Evolutionary conservation across 768 basidiomycete genomes (phyloP).

Genomic region (Leucocoprinus birnbaumii): DNA sequence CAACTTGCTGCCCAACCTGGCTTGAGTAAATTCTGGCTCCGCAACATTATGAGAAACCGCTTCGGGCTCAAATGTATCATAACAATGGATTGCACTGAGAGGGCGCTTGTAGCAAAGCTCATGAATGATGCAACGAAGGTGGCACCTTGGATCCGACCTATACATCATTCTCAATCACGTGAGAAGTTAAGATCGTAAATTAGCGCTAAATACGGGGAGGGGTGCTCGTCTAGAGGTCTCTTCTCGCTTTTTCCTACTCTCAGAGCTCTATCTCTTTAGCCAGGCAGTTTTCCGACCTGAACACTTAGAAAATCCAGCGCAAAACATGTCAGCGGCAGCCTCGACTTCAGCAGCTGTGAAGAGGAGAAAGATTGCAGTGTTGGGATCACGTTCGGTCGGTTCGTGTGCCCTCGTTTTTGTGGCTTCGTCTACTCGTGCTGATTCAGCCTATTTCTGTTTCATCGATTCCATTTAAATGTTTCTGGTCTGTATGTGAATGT

Average conservation of each 20-base stretch:
- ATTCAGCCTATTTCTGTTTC: not conserved
- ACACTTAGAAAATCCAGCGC: not conserved
- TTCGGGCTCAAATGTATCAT: no score
- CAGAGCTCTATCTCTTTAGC: not conserved
- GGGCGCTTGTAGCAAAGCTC: not conserved
- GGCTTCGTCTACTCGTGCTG: conserved; percentile 1
- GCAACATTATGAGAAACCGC: no score
- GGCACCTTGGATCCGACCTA: not conserved
- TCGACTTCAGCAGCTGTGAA: conserved; percentile 39
- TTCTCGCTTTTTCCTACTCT: not conserved
- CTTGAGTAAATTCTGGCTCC: no score
- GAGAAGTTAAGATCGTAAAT: not conserved
- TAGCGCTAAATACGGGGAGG: conserved; percentile 1
- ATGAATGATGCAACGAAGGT: not conserved
- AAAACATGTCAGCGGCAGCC: conserved; percentile 3
- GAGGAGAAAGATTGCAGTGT: conserved; percentile 87
- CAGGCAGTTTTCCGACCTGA: no score
- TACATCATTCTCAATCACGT: not conserved
- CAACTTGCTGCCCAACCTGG: no score
- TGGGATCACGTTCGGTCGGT: conserved; percentile 92
- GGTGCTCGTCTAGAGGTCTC: not conserved
- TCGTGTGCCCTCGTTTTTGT: conserved; percentile 22
- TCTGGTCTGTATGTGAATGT: not conserved
- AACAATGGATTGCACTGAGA: no score
- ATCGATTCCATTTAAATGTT: not conserved